A percentile compares a stretch with the other conserved stretches of the same genome.
These are phyloP conservation scores for Hypericum androsaemum DNA, from an alignment of 345 rosid species.

Conservation along the genomic window DNA sequence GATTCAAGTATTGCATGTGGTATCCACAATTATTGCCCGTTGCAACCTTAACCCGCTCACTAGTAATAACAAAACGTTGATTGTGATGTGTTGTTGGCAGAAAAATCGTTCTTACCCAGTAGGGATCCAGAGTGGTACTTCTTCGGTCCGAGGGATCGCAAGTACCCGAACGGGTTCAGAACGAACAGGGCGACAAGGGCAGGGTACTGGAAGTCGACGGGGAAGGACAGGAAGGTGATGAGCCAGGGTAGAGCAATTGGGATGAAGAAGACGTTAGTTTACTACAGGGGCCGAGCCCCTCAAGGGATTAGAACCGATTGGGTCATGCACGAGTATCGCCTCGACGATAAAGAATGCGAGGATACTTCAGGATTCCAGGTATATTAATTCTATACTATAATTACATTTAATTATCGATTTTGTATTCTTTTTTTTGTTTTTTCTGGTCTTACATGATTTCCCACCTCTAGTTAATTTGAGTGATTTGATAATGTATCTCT, in stretches of 20 bases:
- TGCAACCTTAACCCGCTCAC: not conserved
- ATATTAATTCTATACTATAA: constrained; percentile 3
- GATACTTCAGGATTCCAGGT: constrained; percentile 79
- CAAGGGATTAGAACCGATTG: constrained; percentile 84
- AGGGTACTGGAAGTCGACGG: constrained; percentile 88
- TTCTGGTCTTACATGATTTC: not conserved
- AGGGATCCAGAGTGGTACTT: constrained; percentile 29
- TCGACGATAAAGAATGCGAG: constrained; percentile 72
- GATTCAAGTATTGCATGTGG: too few species aligned
- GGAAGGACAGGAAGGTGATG: constrained; percentile 69
- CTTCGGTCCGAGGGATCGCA: constrained; percentile 86
- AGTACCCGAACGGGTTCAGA: constrained; percentile 83
- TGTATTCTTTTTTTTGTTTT: not conserved
- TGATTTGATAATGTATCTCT: too few species aligned
- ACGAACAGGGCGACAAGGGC: constrained; percentile 85
- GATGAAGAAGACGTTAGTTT: constrained; percentile 87
- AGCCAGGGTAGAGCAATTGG: constrained; percentile 66
- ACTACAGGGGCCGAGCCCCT: constrained; percentile 27
- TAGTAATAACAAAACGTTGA: not conserved
- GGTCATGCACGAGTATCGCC: constrained; percentile 97
- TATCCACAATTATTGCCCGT: not conserved
- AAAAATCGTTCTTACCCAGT: constrained; percentile 70
- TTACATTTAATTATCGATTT: too few species aligned
- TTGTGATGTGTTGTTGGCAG: constrained; percentile 17
- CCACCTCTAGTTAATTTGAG: too few species aligned